These are phyloP conservation scores for Aspergillus funiculosus DNA, from an alignment of 495 filamentous ascomycete species.

Conservation along the genomic window DNA sequence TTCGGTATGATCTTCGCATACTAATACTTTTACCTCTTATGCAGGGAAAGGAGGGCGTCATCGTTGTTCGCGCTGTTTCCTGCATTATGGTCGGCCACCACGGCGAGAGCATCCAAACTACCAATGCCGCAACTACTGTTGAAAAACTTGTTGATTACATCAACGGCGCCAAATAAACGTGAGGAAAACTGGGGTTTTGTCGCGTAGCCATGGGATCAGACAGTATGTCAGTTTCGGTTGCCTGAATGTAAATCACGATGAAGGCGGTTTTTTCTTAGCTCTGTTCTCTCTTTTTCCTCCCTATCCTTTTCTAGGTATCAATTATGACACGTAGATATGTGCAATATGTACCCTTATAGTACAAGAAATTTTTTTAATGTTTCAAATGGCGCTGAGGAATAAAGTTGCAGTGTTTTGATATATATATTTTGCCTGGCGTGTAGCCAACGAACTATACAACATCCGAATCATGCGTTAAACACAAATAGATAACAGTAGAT, in stretches of 20 bases:
- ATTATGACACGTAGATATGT: conserved; percentile 22
- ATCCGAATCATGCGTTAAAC: no score
- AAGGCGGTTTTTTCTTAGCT: conserved; percentile 13
- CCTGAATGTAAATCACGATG: conserved; percentile 16
- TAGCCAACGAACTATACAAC: no score
- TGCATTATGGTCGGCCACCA: conserved; percentile 85
- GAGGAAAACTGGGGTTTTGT: not conserved
- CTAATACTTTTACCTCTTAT: not conserved
- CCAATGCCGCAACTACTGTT: conserved; percentile 36
- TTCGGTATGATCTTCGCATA: not conserved
- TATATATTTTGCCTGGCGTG: not conserved
- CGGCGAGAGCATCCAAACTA: conserved; percentile 58
- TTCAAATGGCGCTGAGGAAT: not conserved
- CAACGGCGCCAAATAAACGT: conserved; percentile 30
- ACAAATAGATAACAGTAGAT: no score
- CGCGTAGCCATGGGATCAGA: conserved; percentile 5
- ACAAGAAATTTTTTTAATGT: conserved; percentile 2
- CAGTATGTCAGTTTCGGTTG: conserved; percentile 9
- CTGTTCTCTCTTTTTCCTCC: conserved; percentile 6
- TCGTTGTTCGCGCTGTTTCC: conserved; percentile 74
- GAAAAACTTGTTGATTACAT: conserved; percentile 44
- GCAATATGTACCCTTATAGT: conserved; percentile 10
- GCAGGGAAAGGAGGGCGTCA: conserved; percentile 75
- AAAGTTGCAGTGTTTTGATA: not conserved
- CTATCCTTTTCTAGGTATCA: conserved; percentile 8